Evolutionary conservation across 208 protist genomes (phyloP), one percentile per base, ranked within the genome.

Genomic region (Trypanosoma lewisi): DNA sequence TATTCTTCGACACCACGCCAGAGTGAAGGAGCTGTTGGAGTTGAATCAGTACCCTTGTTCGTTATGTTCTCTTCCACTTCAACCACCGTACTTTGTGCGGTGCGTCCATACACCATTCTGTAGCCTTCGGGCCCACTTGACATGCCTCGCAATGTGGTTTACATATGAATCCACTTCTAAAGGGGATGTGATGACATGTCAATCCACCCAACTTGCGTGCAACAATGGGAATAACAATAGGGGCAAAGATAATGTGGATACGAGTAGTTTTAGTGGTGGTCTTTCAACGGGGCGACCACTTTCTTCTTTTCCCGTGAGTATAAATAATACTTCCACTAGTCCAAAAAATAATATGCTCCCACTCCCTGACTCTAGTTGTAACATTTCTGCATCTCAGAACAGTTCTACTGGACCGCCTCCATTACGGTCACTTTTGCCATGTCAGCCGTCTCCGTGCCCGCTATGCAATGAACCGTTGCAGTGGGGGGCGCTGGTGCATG

Each of bases 141-240:
- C 65, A 14, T 95, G 89, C 61, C 69, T 93, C 12, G 82, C 80
- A 25, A 79, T 95, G 79, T 95, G 85, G 83, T 75, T 85, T 64
- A 75, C 72, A 12, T 67, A 83, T 64, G 34, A 55, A 21, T 7
- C 48, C 0, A 4, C 57, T 8, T 27, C 5, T 28, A n/a, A 47
- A 27, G 52, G 21, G 19, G 27, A 42, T 23, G 9, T 23, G 42
- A n/a, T 7, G 42, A 23, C 16, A 19, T 14, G 17, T 1, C 14
- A 5, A 4, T 47, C 42, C 1, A 47, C 42, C 42, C n/a, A 19
- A n/a, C 7, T 7, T 23, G 16, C 27, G 25, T 27, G 34, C 21
- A 52, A 19, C 42, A 36, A 14, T 48, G n/a, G 42, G 41, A 48
- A 33, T 45, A 42, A 33, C 30, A 42, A 63, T 33, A 19, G 28